Conservation (phyloP, 371 early-diverging fungal species). For the Cokeromyces recurvatus region DNA sequence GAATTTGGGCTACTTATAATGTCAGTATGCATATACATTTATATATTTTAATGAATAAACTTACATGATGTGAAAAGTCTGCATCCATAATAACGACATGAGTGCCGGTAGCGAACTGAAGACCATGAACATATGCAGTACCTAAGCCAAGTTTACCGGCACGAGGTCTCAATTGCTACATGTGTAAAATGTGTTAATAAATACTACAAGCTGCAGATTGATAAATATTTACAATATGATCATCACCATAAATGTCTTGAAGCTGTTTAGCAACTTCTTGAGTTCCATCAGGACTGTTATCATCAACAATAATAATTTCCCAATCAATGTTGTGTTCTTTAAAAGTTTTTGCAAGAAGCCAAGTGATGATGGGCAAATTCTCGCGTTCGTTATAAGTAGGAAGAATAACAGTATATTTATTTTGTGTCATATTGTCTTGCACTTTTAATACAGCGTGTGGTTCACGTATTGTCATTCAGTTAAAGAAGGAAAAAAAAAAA, state of each 20-base stretch:
- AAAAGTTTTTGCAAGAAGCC: slow-evolving; percentile 87
- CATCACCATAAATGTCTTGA: slow-evolving; percentile 80
- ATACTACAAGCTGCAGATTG: too few species aligned
- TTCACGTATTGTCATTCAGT: slow-evolving; percentile 16
- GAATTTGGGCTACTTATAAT: slow-evolving; percentile 80
- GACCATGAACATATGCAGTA: slow-evolving; percentile 96
- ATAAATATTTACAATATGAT: slow-evolving; percentile 88
- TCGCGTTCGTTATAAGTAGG: slow-evolving; percentile 99
- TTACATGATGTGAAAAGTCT: slow-evolving; percentile 97
- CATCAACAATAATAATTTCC: slow-evolving; percentile 98
- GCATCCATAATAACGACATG: slow-evolving; percentile 99
- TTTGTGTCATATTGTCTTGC: slow-evolving; percentile 34
- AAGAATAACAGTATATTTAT: slow-evolving; percentile 88
- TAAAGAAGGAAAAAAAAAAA: not conserved
- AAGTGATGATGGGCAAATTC: slow-evolving; percentile 93
- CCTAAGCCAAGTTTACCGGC: slow-evolving; percentile 94
- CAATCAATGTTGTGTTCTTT: slow-evolving; percentile 79
- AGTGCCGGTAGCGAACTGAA: slow-evolving; percentile 91
- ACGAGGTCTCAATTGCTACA: slow-evolving; percentile 82
- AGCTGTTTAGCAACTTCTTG: slow-evolving; percentile 89
- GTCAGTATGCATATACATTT: not conserved
- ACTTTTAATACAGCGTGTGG: slow-evolving; percentile 41
- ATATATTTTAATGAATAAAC: not conserved
- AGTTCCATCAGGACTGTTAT: slow-evolving; percentile 98
- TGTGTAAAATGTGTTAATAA: too few species aligned